Percentiles rank a stretch among this genome's conserved stretches.
These are phyloP conservation scores for Fusarium domesticum DNA, from an alignment of 2,329 filamentous ascomycete species.

Conservation along the genomic window DNA sequence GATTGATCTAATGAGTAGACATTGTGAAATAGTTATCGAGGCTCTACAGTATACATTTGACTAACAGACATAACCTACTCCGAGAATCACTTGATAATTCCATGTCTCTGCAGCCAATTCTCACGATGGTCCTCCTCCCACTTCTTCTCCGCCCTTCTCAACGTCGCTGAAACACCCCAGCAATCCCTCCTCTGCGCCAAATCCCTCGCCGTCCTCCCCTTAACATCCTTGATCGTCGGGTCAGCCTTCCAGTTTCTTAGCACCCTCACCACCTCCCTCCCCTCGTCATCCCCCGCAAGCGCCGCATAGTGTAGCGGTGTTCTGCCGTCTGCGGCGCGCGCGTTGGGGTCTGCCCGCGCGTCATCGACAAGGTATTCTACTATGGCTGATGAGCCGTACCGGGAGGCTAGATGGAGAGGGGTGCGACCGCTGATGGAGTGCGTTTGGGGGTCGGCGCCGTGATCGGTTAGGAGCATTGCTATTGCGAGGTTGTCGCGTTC, in stretches of 20 bases:
- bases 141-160: conserved; percentile 34
- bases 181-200: conserved; percentile 33
- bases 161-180: conserved; percentile 33
- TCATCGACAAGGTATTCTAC: conserved; percentile 34
- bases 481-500: conserved; percentile 34
- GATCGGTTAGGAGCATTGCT: conserved; percentile 34
- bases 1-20: not conserved
- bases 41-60: not conserved
- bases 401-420: conserved; percentile 32
- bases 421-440: conserved; percentile 33
- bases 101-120: conserved; percentile 30
- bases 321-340: conserved; percentile 29
- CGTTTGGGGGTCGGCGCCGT: conserved; percentile 24
- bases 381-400: conserved; percentile 28
- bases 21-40: not conserved
- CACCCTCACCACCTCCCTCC: conserved; percentile 31
- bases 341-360: conserved; percentile 29
- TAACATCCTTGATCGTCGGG: conserved; percentile 27
- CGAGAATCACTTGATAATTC: conserved; percentile 17
- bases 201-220: conserved; percentile 30
- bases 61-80: not conserved
- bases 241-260: conserved; percentile 32
- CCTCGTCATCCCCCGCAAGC: conserved; percentile 29
- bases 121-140: conserved; percentile 34
- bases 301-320: conserved; percentile 35